Base-by-base conservation (phyloP, 2,329 filamentous ascomycete genomes). In the Cladophialophora exuberans region DNA sequence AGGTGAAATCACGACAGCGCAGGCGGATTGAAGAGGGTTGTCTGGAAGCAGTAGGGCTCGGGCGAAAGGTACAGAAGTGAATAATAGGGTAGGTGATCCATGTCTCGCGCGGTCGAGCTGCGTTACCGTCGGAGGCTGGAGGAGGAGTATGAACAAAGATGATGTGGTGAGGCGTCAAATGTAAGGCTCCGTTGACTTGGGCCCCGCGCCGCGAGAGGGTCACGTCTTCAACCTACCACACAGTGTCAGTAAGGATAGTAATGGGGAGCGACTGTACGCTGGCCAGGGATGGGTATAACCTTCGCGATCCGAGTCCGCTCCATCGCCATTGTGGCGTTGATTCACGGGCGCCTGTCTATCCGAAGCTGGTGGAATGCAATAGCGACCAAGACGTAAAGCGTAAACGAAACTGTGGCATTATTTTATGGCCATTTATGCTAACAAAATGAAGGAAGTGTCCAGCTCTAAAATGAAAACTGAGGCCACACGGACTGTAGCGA, bases 11-110 rank as follows among this genome's bases (percentile, higher is more conserved):
- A 54, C 93, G 88, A 69, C 92, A 91, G 49, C 91, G 86, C 59
- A 99, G 77, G 48, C 93, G 87, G 67, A 99, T 90, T 2, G 89
- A 89, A 4, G 92, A 90, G 26, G 85, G 82, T 58, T 90, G 82
- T 46, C 84, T 82, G 54, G 88, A 87, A 10, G 80, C 78, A 5
- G 83, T 79, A 15, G 88, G 86, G 42, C 86, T 85, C 23, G 90
- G 88, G 56, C 90, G 84, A 62, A 93, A 84, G 20, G 82, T 84
- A 73, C 92, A 96, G 66, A 86, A 83, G 35, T 83, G 83, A 66
- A 99, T 90, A 73, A 97, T 92, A 20, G 93, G 92, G 72, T 92
- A 99, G 13, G 94, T 92, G 52, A 97, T 90, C 89, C 93, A 99
- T 68, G 89, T 83, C 72, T 96, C 89, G 69, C 85, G 80, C 18